Base-by-base conservation (phyloP, 345 rosid genomes). In the Citrus hindsii region DNA sequence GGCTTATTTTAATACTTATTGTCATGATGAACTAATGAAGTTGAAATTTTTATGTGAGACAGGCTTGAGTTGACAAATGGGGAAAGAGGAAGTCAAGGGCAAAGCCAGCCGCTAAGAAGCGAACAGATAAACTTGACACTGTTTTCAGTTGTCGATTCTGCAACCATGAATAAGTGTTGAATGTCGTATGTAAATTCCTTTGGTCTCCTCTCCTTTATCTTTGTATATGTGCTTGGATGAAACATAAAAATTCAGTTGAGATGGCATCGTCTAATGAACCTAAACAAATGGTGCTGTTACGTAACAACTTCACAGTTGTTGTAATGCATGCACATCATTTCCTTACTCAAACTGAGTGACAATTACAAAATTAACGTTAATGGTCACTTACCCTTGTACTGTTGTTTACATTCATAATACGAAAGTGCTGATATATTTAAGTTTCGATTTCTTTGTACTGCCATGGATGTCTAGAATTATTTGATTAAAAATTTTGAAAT, bases 81-180 rank as follows among this genome's bases (percentile, higher is more conserved):
- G 99, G 56, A 96, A 94, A 94, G 88, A 92, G 99, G 87, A 93
- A 95, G 84, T 93, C 98, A 7, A 90, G 90, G 73, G 98, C 98
- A 51, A 95, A 95, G 95, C 97, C 97, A 46, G 32, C 91, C 96
- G 16, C 98, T 1, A 92, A 90, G 77, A 96, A 96, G 88, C 81
- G 97, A 59, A 96, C 85, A 92, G 97, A 94, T 85, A 95, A 89
- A 90, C 99, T 94, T 59, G 98, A 94, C 76, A 96, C 98, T 14
- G 87, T 94, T 61, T 96, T 96, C 86, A 90, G 95, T 62, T 96
- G 99, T 73, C 98, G 98, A 27, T 96, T 96, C 59, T 96, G 99
- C 85, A 96, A 91, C 77, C 99, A 94, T 75, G 98, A 13, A 85
- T 92, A 22, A 89, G 98, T 70, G 98, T 96, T 12, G 99, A 93